These are phyloP conservation scores for Rhododendron ovatum DNA, from an alignment of 148 eudicot genomes.

Conservation along the genomic window DNA sequence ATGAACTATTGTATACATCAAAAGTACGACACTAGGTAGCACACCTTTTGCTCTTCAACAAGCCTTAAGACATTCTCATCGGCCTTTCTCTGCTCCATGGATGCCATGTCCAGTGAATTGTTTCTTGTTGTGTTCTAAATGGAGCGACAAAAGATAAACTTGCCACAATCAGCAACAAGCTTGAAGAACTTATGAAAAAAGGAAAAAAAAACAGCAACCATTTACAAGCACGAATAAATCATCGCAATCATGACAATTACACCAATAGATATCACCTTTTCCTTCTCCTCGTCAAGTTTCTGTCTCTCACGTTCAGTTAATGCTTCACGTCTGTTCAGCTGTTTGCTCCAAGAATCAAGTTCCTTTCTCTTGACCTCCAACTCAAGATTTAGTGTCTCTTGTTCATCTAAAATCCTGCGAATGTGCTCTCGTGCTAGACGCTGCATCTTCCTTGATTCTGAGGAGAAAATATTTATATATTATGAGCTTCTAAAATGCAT, in stretches of 20 bases:
- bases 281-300: constrained; percentile 79
- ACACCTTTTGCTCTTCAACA: constrained; percentile 84
- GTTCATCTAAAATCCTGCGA: constrained; percentile 55
- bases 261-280: constrained; percentile 45
- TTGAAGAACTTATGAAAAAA: not conserved
- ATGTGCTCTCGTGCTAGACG: constrained; percentile 51
- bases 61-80: constrained; percentile 72
- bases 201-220: not conserved
- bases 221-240: not conserved
- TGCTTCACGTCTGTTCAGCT: constrained; percentile 63
- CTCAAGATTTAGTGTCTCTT: constrained; percentile 59
- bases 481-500: not conserved
- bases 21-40: not conserved
- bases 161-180: not conserved
- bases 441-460: constrained; percentile 83
- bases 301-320: constrained; percentile 72
- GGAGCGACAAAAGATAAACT: constrained; percentile 4
- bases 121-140: constrained; percentile 55
- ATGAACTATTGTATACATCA: not conserved
- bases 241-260: not conserved
- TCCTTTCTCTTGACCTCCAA: constrained; percentile 53
- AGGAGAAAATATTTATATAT: not conserved
- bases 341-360: constrained; percentile 60
- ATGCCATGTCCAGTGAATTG: constrained; percentile 72
- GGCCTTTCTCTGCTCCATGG: constrained; percentile 71